A percentile compares a stretch with the other conserved stretches of the same genome.
Conservation (phyloP, 345 rosid genomes). For the Melaleuca alternifolia region DNA sequence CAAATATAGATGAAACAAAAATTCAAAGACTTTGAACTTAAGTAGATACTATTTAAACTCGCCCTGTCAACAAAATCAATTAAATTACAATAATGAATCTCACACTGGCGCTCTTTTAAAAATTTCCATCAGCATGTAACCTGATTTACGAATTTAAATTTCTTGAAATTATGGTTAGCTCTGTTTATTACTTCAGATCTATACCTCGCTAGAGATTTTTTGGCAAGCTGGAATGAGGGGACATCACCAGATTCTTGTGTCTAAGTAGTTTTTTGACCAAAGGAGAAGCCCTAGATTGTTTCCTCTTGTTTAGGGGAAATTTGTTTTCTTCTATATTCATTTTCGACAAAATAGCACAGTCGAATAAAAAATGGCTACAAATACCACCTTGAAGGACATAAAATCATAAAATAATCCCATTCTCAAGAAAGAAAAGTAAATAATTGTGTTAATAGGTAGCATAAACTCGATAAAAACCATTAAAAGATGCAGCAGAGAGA, state of each 20-base stretch:
- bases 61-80: not conserved
- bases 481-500: not conserved
- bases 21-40: not conserved
- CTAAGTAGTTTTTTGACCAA: not conserved
- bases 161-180: not conserved
- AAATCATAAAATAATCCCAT: too few relatives aligned
- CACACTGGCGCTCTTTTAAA: not conserved
- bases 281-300: not conserved
- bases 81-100: not conserved
- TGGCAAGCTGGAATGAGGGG: not conserved
- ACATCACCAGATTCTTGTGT: not conserved
- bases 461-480: not conserved
- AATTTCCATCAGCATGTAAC: not conserved
- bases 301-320: not conserved
- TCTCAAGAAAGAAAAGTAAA: not conserved
- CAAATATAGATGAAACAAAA: not conserved
- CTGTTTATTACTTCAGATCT: not conserved
- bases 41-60: not conserved
- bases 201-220: not conserved
- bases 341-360: not conserved
- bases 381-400: not conserved
- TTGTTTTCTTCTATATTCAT: not conserved
- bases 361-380: not conserved
- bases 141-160: not conserved
- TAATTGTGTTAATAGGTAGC: too few relatives aligned